Percentiles rank a stretch among this genome's conserved stretches.
Conservation (phyloP, 768 basidiomycete species). For the Exsudoporus frostii region DNA sequence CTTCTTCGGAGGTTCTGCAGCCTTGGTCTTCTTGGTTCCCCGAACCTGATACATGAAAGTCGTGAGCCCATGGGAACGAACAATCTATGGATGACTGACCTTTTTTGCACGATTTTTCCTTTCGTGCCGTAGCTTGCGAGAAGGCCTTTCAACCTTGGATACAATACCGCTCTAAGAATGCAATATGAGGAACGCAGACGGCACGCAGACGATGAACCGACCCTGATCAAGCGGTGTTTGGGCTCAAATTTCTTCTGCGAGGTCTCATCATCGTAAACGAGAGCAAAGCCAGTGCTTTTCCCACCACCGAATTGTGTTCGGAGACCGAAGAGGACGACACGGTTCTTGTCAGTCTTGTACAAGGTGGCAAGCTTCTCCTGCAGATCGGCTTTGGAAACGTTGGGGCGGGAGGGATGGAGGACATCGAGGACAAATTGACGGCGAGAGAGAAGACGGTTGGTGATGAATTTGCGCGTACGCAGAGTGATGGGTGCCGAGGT, state of each 20-base stretch:
- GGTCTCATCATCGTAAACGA: constrained; percentile 96
- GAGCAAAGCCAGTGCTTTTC: constrained; percentile 91
- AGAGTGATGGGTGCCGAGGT: constrained; percentile 85
- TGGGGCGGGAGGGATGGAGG: constrained; percentile 92
- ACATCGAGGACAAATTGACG: constrained; percentile 95
- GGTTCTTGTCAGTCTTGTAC: constrained; percentile 90
- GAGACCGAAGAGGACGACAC: constrained; percentile 93
- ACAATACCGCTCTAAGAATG: constrained; percentile 56
- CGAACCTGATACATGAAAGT: constrained; percentile 59
- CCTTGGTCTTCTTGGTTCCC: constrained; percentile 95
- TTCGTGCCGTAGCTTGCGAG: constrained; percentile 98
- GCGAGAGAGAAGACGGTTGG: constrained; percentile 94
- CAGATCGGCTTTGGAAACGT: constrained; percentile 90
- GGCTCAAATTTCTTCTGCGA: constrained; percentile 98
- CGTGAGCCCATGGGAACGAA: constrained; percentile 10
- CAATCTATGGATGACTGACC: constrained; percentile 43
- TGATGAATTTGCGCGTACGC: constrained; percentile 98
- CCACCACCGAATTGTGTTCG: constrained; percentile 98
- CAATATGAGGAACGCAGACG: constrained; percentile 2
- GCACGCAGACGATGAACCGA: constrained; percentile 42
- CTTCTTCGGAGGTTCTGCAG: constrained; percentile 89
- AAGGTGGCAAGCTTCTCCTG: constrained; percentile 86
- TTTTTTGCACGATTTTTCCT: constrained; percentile 99
- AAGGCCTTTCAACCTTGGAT: constrained; percentile 83
- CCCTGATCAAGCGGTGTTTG: constrained; percentile 89